Evolutionary conservation across 176 grass and related monocot species (phyloP), one percentile per base, ranked within the genome.

Genomic region (Hsuehochloa calcarea): DNA sequence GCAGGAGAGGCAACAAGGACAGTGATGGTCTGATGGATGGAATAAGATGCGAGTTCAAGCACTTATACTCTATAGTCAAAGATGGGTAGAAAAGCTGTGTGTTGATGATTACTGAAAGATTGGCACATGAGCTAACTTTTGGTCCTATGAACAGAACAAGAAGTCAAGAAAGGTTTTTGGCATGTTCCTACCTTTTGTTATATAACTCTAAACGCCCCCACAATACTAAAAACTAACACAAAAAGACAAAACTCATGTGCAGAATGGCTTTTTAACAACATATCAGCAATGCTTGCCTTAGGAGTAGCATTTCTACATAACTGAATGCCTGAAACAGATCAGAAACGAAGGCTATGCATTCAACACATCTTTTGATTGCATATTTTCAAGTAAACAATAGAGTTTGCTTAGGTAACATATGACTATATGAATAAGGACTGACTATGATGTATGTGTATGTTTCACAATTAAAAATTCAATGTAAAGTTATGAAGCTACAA

Each of bases 401-500:
- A 60, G 9, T 19, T 19, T 60, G 23, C 22, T 25, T 3, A 22
- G 60, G 19, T 59, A 44, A 76, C 44, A 22, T 64, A 64, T 40
- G 54, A 81, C 55, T 64, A 64, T 64, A 64, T 40, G 54, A 81
- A 71, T 54, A 64, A 9, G 35, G 8, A 25, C 54, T 39, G 59
- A 22, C 67, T 77, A 29, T 27, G 16, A 77, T 71, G 25, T 15
- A 70, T 38, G 52, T 45, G 5, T 25, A 17, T 65, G 74, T 25
- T 63, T 5, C 25, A 39, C 70, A 76, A 38, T 20, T 61, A 75
- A 11, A 45, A 40, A 14, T 49, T 54, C 31, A 6, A 50, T 64
- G 70, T 75, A 7, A 4, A 83, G 27, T 29, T 16, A 50, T 74
- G 41, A 73, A 83, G 50, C 13, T 82, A 71, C 37, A 73, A 83